Percentiles rank a stretch among this genome's conserved stretches.
phyloP scores from a whole-genome alignment of 2,329 filamentous ascomycete genomes.

The Cercospora brassicicola region DNA sequence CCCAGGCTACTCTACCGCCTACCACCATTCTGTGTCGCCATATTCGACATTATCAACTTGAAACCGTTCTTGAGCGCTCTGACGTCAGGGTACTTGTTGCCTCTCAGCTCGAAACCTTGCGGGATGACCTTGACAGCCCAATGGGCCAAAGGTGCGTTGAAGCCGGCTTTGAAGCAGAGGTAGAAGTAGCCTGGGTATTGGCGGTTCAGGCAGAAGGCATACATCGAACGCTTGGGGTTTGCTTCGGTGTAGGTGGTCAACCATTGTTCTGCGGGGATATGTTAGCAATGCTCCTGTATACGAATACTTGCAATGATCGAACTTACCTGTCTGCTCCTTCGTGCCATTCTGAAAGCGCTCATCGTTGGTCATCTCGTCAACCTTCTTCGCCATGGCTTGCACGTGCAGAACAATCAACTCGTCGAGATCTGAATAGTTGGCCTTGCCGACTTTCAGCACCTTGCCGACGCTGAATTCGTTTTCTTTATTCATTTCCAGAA shows the following conservation, averaged over 20 bases:
- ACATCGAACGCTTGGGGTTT: conserved; percentile 89
- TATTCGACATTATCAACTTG: conserved; percentile 64
- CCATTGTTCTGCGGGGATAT: conserved; percentile 72
- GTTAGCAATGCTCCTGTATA: conserved; percentile 5
- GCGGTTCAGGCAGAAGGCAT: conserved; percentile 91
- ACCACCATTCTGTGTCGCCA: conserved; percentile 21
- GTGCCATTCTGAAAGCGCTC: conserved; percentile 89
- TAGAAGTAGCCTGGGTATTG: conserved; percentile 93
- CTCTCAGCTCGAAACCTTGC: conserved; percentile 87
- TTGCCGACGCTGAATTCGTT: conserved; percentile 93
- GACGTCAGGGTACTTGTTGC: conserved; percentile 91
- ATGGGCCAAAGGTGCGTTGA: conserved; percentile 68
- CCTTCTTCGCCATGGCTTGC: conserved; percentile 96
- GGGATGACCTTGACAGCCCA: conserved; percentile 91
- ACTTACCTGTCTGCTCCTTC: conserved; percentile 78
- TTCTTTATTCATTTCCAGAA: conserved; percentile 93
- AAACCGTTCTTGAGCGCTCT: conserved; percentile 93
- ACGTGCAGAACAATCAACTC: conserved; percentile 96
- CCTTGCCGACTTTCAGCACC: conserved; percentile 80
- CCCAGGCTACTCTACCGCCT: background rate
- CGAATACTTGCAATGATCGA: background rate
- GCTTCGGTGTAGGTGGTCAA: conserved; percentile 92
- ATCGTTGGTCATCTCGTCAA: conserved; percentile 90
- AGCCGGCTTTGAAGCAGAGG: conserved; percentile 92
- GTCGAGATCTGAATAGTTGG: conserved; percentile 92